Conservation (phyloP, 192 early-diverging fungal species). For the Coemansia sp. region DNA sequence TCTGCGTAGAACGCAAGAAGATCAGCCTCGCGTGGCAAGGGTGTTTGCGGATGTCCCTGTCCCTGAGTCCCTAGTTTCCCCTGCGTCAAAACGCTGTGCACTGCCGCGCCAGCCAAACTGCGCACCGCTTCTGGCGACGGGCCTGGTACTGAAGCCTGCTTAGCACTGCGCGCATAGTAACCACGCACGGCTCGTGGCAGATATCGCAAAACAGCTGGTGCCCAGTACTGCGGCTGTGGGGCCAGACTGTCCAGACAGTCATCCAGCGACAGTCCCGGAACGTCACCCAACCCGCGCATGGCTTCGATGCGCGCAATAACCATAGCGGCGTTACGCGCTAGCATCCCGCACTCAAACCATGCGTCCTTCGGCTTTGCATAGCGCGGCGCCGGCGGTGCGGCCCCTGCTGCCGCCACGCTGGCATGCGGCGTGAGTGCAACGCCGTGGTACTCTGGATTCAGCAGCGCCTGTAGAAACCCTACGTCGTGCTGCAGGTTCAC, state of each 20-base stretch:
- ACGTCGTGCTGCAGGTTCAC: constrained; percentile 57
- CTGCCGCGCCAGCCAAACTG: constrained; percentile 22
- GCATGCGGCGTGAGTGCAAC: constrained; percentile 42
- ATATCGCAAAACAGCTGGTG: constrained; percentile 43
- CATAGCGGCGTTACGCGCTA: constrained; percentile 51
- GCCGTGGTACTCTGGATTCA: constrained; percentile 53
- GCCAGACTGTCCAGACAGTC: constrained; percentile 49
- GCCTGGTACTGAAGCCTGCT: constrained; percentile 1
- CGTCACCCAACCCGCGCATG: constrained; percentile 52
- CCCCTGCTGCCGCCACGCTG: constrained; percentile 13
- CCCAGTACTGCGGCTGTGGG: constrained; percentile 40
- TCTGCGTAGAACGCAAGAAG: constrained; percentile 60
- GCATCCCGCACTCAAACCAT: constrained; percentile 55
- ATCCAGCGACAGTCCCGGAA: constrained; percentile 32
- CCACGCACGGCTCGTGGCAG: constrained; percentile 35
- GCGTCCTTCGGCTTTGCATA: constrained; percentile 47
- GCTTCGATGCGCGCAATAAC: constrained; percentile 48
- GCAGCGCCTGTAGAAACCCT: constrained; percentile 49
- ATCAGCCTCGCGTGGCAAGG: constrained; percentile 17
- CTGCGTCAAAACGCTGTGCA: constrained; percentile 29
- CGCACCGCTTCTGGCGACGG: constrained; percentile 22
- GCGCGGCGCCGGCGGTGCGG: constrained; percentile 7
- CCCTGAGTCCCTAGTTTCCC: constrained; percentile 10
- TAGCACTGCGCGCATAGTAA: constrained; percentile 31
- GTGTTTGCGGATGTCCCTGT: no score